These are phyloP conservation scores for Kregervanrija pseudodelftensis DNA, from an alignment of 805 yeast genomes.

Conservation along the genomic window DNA sequence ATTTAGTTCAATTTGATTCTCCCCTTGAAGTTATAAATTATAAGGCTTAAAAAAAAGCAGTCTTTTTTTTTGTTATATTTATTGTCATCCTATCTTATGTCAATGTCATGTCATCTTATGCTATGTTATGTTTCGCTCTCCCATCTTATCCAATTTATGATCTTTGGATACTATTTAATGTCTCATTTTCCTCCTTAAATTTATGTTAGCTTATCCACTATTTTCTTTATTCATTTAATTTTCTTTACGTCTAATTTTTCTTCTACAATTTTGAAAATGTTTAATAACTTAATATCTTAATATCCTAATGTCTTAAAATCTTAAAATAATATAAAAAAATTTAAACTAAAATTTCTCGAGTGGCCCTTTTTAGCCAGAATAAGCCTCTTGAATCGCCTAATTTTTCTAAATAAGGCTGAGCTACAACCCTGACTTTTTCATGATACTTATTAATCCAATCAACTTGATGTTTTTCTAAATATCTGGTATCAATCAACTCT, in stretches of 20 bases:
- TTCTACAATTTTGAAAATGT: too few species aligned
- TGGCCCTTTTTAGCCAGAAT: slow-evolving; percentile 68
- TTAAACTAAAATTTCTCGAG: slow-evolving; percentile 20
- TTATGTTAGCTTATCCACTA: neutral
- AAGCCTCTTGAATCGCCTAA: slow-evolving; percentile 51
- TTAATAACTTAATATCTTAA: neutral
- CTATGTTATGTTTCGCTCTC: too few species aligned
- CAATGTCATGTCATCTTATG: too few species aligned
- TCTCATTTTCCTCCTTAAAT: neutral
- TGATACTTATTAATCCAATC: slow-evolving; percentile 68
- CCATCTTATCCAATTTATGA: too few species aligned
- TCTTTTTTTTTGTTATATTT: neutral
- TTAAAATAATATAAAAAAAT: neutral
- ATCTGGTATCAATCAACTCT: slow-evolving; percentile 53
- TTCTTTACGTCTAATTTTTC: neutral
- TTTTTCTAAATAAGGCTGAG: slow-evolving; percentile 45
- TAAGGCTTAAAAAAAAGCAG: neutral
- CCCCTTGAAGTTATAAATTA: slow-evolving; percentile 35
- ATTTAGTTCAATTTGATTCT: slow-evolving; percentile 35
- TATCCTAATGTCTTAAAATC: too few species aligned
- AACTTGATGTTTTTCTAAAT: slow-evolving; percentile 57
- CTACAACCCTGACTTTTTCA: slow-evolving; percentile 41
- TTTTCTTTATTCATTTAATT: too few species aligned
- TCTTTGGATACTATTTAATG: neutral
- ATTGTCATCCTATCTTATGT: neutral